Conservation (phyloP, 768 basidiomycete genomes). For the Tremella yokohamensis region DNA sequence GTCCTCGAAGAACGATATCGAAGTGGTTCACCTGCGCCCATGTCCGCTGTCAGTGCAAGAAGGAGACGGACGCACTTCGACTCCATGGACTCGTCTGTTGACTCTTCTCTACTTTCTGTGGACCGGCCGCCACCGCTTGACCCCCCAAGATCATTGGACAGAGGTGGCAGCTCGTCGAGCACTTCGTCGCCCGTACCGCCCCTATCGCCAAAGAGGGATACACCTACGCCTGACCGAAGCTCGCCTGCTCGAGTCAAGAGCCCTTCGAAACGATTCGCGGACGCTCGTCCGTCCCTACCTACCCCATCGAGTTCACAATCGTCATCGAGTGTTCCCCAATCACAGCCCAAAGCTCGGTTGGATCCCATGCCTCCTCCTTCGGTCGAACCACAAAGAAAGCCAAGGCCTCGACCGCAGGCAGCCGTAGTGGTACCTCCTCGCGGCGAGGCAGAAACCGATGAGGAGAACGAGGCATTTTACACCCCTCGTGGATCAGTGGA, state of each 20-base stretch:
- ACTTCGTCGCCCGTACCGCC: neutral
- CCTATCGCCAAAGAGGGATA: neutral
- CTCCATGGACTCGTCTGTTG: no score
- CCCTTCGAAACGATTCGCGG: no score
- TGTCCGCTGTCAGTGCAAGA: no score
- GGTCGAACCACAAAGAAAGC: neutral
- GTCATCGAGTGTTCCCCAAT: neutral
- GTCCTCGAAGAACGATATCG: no score
- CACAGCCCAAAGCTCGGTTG: neutral
- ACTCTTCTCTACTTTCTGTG: no score
- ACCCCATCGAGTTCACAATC: neutral
- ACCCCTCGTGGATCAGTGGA: conserved; percentile 28
- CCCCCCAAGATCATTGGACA: neutral
- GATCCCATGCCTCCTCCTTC: conserved; percentile 7
- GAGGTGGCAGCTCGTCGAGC: conserved; percentile 1
- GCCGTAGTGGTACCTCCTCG: neutral
- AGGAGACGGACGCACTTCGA: no score
- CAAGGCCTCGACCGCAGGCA: conserved; percentile 2
- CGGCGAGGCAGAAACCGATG: conserved; percentile 12
- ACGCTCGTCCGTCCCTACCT: neutral
- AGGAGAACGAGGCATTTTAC: conserved; percentile 27
- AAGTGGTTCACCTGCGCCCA: neutral
- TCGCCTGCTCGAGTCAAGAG: no score
- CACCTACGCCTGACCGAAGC: neutral
- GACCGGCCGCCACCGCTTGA: neutral